A percentile compares a stretch with the other conserved stretches of the same genome.
phyloP scores from a whole-genome alignment of 2,329 filamentous ascomycete genomes.

The Davidsoniella virescens region DNA sequence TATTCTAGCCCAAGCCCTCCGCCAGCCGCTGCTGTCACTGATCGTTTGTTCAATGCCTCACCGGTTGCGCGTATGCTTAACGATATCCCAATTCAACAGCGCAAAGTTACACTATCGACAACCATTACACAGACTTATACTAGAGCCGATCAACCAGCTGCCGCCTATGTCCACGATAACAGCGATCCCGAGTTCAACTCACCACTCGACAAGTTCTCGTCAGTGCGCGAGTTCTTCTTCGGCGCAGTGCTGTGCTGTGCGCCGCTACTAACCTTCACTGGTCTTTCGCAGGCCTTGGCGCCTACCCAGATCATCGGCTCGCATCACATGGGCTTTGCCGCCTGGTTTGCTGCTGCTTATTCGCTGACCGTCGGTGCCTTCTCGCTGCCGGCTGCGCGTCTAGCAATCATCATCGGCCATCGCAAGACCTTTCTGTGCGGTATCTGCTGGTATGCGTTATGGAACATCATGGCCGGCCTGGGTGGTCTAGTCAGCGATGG shows the following conservation, averaged over 20 bases:
- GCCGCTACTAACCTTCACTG: slow-evolving; percentile 11
- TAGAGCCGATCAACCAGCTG: no score
- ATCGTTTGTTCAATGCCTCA: no score
- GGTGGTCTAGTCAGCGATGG: slow-evolving; percentile 11
- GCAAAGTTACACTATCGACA: no score
- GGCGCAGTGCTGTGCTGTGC: slow-evolving; percentile 10
- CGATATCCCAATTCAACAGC: no score
- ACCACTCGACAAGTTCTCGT: slow-evolving; percentile 9
- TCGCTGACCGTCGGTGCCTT: slow-evolving; percentile 38
- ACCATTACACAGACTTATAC: no score
- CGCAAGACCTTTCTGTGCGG: slow-evolving; percentile 37
- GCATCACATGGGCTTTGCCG: slow-evolving; percentile 9
- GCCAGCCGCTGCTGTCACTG: no score
- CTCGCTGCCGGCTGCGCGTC: slow-evolving; percentile 37
- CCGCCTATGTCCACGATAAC: no score
- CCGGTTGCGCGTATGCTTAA: no score
- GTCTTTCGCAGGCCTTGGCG: slow-evolving; percentile 11
- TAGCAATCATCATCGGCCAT: slow-evolving; percentile 42
- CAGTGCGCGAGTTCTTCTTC: slow-evolving; percentile 13
- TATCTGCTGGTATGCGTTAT: slow-evolving; percentile 36
- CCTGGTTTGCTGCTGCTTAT: slow-evolving; percentile 42
- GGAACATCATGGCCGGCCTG: slow-evolving; percentile 32
- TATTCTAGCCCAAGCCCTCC: no score
- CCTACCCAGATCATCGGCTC: slow-evolving; percentile 12
- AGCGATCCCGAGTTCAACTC: not conserved